Evolutionary conservation across 176 grass and related monocot species (phyloP), one percentile per base, ranked within the genome.

Genomic region (Guadua angustifolia): DNA sequence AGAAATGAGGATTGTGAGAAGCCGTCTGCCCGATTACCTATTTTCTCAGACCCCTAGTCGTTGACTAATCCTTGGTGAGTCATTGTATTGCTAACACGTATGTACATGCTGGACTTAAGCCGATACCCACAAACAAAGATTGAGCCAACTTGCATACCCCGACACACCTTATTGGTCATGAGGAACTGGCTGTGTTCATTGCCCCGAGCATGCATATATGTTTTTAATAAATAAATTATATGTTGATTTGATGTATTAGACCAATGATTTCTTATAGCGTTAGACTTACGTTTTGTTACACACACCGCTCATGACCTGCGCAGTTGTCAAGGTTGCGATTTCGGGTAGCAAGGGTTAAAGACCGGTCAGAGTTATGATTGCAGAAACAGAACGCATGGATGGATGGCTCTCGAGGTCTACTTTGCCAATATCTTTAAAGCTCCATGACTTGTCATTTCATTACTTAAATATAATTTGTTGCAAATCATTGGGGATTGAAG

Each of bases 291-390:
- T 76, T 61, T 77, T 70, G 10, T 56, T 67, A 70, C 53, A 75
- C 35, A 60, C 19, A 15, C 33, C 6, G 22, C 7, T 40, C 45
- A 57, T 73, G 52, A 66, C 55, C 47, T 78, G 63, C 71, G 93
- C n/a, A 91, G 94, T 96, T 85, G 91, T 93, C 26, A 96, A 96
- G 86, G 94, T 96, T 85, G 91, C 94, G 94, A 96, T 75, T 96
- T 96, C 85, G 94, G 94, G 65, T 96, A 70, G 88, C 94, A 80
- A 87, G 94, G 32, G 88, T 96, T 69, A 91, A 91, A 87, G 91
- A 90, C 44, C 94, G 93, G 19, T 93, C 91, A 55, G 94, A 67
- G 91, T 95, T 82, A 95, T 95, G 94, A 95, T 91, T 65, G 91
- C 94, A 82, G 94, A 95, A 88, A 95, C 94, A 72, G 94, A 90